These are phyloP conservation scores for Phoenix dactylifera DNA, from an alignment of 176 grass and related monocot genomes.

Conservation along the genomic window DNA sequence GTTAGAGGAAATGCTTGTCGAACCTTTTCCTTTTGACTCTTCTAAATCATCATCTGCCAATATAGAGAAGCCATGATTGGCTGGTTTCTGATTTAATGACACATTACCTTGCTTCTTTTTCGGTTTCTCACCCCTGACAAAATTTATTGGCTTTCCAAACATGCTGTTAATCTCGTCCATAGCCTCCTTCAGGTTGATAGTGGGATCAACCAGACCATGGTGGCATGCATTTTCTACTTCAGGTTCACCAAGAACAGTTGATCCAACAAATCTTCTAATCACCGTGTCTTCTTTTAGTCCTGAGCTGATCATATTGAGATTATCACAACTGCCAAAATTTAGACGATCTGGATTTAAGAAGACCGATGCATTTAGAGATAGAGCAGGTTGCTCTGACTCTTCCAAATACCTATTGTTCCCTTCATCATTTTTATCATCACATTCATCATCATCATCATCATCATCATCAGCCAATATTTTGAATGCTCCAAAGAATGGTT, in stretches of 20 bases:
- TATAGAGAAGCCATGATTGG: constrained; percentile 49
- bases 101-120: constrained; percentile 27
- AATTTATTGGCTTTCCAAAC: constrained; percentile 79
- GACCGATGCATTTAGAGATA: constrained; percentile 8
- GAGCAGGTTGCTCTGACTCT: constrained; percentile 11
- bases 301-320: constrained; percentile 24
- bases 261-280: constrained; percentile 78
- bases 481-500: constrained; percentile 61
- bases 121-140: constrained; percentile 38
- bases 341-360: constrained; percentile 15
- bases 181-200: constrained; percentile 76
- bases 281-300: constrained; percentile 54
- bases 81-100: constrained; percentile 27
- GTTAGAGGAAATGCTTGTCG: constrained; percentile 21
- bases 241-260: constrained; percentile 54
- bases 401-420: constrained; percentile 6
- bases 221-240: constrained; percentile 91
- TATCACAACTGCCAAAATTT: constrained; percentile 8
- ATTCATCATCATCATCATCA: constrained; percentile 16
- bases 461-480: constrained; percentile 68
- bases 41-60: constrained; percentile 50
- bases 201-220: constrained; percentile 79
- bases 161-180: constrained; percentile 90
- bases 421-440: constrained; percentile 17
- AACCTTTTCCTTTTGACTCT: constrained; percentile 18